A percentile compares a stretch with the other conserved stretches of the same genome.
phyloP scores from a whole-genome alignment of 2,329 filamentous ascomycete genomes.

The Penicillium sp. region DNA sequence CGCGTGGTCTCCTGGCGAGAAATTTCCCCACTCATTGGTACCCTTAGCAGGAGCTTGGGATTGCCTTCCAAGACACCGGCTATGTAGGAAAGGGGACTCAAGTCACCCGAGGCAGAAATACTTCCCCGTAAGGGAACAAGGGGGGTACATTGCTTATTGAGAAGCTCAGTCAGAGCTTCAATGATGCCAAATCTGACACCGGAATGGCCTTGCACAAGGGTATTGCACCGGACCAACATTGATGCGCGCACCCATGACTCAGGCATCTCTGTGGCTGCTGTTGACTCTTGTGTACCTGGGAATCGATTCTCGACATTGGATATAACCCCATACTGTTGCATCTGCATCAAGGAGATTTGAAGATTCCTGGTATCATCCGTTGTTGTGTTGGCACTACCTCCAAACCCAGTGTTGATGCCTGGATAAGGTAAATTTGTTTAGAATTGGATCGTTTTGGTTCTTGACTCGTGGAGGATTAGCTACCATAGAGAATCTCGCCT shows the following conservation, averaged over 20 bases:
- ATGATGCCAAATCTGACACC: neutral
- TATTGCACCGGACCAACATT: neutral
- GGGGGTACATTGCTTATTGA: neutral
- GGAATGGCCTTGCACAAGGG: neutral
- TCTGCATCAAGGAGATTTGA: neutral
- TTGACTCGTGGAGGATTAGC: neutral
- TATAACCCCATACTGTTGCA: neutral
- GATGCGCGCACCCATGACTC: neutral
- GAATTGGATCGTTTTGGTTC: neutral
- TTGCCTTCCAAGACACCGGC: neutral
- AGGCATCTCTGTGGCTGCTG: neutral
- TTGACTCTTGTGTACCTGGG: neutral
- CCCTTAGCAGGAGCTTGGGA: neutral
- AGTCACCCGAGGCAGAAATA: neutral
- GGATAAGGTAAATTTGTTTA: neutral
- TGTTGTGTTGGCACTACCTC: neutral
- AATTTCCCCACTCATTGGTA: neutral
- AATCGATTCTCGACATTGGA: neutral
- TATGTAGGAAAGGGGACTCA: neutral
- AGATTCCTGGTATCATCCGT: neutral
- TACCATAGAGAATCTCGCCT: neutral
- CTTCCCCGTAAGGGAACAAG: neutral
- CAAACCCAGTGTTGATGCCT: neutral
- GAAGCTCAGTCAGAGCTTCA: neutral
- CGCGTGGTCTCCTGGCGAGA: neutral